phyloP scores from a whole-genome alignment of 2,329 filamentous ascomycete genomes.

The Elsinoe perseae region DNA sequence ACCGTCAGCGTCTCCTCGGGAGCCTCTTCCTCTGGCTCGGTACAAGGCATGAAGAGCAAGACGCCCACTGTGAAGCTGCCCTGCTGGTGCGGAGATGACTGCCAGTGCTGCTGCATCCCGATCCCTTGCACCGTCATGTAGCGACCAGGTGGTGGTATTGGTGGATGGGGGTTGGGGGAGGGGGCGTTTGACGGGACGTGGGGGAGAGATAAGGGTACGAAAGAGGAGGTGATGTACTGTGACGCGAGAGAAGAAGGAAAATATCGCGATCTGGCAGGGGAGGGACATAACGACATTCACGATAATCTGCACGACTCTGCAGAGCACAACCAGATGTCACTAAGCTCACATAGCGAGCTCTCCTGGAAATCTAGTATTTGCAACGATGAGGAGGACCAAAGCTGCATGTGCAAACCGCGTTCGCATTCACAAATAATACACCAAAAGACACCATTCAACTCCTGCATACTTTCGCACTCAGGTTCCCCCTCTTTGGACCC shows the following conservation, averaged over 20 bases:
- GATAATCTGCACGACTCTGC: neutral
- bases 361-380: neutral
- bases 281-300: neutral
- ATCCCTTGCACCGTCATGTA: slow-evolving; percentile 25
- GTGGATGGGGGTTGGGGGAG: neutral
- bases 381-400: neutral
- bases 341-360: neutral
- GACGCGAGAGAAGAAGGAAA: neutral
- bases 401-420: no score
- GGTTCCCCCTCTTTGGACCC: no score
- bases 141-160: neutral
- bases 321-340: neutral
- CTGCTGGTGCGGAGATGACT: slow-evolving; percentile 30
- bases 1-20: slow-evolving; percentile 21
- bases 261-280: neutral
- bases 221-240: no score
- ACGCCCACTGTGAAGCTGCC: slow-evolving; percentile 26
- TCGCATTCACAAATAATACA: neutral
- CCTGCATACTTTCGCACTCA: neutral
- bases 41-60: slow-evolving; percentile 19
- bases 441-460: neutral
- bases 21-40: slow-evolving; percentile 20
- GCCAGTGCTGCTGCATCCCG: slow-evolving; percentile 23
- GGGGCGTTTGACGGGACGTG: neutral
- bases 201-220: neutral